Base-by-base conservation (phyloP, 1,284 basidiomycete species). In the Schizopora paradoxa region DNA sequence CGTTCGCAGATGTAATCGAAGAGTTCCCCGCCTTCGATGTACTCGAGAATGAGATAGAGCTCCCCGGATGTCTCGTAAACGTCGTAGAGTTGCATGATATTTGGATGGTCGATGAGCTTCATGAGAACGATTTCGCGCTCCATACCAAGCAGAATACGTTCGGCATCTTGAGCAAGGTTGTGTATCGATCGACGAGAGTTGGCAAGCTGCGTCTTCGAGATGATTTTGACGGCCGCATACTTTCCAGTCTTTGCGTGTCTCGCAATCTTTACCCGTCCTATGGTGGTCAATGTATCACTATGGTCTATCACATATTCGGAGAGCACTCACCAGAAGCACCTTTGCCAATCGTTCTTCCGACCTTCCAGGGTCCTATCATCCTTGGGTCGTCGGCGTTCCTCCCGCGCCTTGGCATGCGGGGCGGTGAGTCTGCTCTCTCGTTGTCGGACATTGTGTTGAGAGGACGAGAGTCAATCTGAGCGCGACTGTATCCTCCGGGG, bases 41-140 rank as follows among this genome's bases (percentile, higher is more conserved):
- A 99, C 67, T 99, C 95, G 62, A 99, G 86, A 58, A 99, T 86
- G 49, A 99, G 83, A 64, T 79, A 95, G 56, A 97, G 79, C 53
- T 94, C 86, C 41, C 81, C 82, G 3, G 85, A 87, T 0, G 92
- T 96, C 69, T 99, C 94, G 87, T 92, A 98, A 50, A 99, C 95
- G 61, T 99, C 95, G 70, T 94, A 95, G 8, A 82, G 62, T 38
- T 70, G 72, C 43, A 68, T 58, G 14, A 56, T 53, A 55, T 80
- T 80, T 7, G 78, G 78, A 55, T 82, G 79, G 57, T 79, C 77
- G 54, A 82, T 78, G 43, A 82, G 67, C 61, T 81, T 81, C 79
- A 99, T 98, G 64, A 99, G 90, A 56, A 98, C 92, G 51, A 99
- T 98, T 67, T 99, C 96, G 53, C 94, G 81, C 66, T 98, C 93